Percentiles rank a stretch among this genome's conserved stretches.
phyloP scores from a whole-genome alignment of 805 yeast species.

The Sungouiella blattae region DNA sequence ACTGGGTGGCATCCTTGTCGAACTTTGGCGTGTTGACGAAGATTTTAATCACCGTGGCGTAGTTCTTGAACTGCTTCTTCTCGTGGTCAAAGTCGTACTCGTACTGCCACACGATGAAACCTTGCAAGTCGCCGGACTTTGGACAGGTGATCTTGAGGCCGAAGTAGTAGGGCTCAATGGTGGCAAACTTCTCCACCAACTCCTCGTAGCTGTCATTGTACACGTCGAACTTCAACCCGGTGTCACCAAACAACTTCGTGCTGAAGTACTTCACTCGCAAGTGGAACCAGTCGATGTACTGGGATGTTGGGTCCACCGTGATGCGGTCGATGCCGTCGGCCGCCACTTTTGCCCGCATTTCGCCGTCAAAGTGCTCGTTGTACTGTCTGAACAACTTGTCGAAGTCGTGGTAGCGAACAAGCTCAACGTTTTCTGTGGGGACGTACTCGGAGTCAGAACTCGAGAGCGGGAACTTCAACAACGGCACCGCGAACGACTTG shows the following conservation, averaged over 20 bases:
- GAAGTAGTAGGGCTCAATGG: conserved; percentile 26
- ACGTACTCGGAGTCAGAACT: background rate
- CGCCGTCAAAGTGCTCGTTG: conserved; percentile 16
- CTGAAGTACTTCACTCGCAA: conserved; percentile 32
- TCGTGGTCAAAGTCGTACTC: conserved; percentile 25
- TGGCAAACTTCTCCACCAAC: conserved; percentile 17
- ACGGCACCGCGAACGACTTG: conserved; percentile 33
- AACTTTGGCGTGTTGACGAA: conserved; percentile 17
- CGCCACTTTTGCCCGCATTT: conserved; percentile 17
- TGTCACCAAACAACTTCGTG: conserved; percentile 10
- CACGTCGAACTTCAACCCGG: conserved; percentile 4
- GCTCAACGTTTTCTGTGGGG: conserved; percentile 8
- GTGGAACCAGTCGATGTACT: conserved; percentile 41
- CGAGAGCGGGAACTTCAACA: conserved; percentile 23
- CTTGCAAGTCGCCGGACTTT: conserved; percentile 18
- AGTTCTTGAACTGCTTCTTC: conserved; percentile 12
- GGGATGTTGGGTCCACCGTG: conserved; percentile 24
- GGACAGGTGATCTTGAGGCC: conserved; percentile 26
- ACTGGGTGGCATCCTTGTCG: conserved; percentile 15
- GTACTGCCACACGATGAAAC: conserved; percentile 38
- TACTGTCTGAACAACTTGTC: conserved; percentile 20
- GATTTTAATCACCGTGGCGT: conserved; percentile 26
- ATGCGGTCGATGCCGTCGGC: conserved; percentile 31
- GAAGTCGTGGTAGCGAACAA: conserved; percentile 30
- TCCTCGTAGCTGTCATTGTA: conserved; percentile 8